Percentiles rank a stretch among this genome's conserved stretches.
Evolutionary conservation across 495 filamentous ascomycete species (phyloP).

Genomic region (Clavariopsis aquatica): DNA sequence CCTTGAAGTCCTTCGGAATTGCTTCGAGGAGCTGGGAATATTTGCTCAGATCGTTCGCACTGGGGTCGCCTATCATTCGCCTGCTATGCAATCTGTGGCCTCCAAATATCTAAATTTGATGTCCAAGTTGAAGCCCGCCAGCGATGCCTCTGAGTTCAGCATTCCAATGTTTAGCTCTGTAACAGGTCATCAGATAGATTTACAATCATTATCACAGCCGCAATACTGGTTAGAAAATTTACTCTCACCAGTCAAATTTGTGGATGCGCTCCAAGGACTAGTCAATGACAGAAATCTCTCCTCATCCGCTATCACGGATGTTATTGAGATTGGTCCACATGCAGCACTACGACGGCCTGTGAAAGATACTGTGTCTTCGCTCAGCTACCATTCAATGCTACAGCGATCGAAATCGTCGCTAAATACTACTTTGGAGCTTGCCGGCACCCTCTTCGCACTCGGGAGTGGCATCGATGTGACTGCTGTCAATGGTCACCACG

Average conservation of each 20-base stretch:
- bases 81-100: slow-evolving; percentile 34
- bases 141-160: background rate
- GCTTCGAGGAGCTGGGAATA: slow-evolving; percentile 3
- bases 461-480: background rate
- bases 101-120: background rate
- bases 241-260: slow-evolving; percentile 48
- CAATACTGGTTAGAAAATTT: slow-evolving; percentile 53
- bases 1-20: background rate
- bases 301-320: slow-evolving; percentile 21
- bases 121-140: background rate
- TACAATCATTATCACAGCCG: background rate
- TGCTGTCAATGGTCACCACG: background rate
- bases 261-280: slow-evolving; percentile 1
- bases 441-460: background rate
- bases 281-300: slow-evolving; percentile 36
- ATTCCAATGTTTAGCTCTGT: slow-evolving; percentile 6
- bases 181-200: background rate
- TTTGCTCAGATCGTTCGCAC: slow-evolving; percentile 38
- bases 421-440: background rate
- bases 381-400: background rate
- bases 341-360: slow-evolving; percentile 52
- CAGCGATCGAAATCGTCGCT: background rate
- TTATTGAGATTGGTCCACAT: slow-evolving; percentile 65
- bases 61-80: slow-evolving; percentile 45
- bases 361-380: background rate